A percentile compares a stretch with the other conserved stretches of the same genome.
Evolutionary conservation across 805 yeast species (phyloP).

Genomic region (Cyberlindnera petersonii): DNA sequence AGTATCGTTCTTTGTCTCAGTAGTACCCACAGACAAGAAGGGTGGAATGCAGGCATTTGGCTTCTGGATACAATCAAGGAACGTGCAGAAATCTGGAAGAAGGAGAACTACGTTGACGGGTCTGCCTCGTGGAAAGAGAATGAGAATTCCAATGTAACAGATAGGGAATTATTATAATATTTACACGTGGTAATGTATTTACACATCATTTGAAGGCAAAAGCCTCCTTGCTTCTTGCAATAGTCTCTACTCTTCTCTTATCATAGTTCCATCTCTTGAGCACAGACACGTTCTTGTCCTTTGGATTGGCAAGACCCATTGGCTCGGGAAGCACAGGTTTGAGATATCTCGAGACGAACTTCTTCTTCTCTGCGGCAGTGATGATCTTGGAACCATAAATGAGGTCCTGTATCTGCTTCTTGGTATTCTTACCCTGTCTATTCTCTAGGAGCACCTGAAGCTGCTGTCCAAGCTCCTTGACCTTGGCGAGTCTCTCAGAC

Average conservation of each 20-base stretch:
- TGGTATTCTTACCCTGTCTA: slow-evolving; percentile 28
- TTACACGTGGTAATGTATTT: background rate
- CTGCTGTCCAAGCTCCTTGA: slow-evolving; percentile 23
- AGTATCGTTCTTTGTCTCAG: slow-evolving; percentile 43
- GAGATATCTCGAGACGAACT: slow-evolving; percentile 37
- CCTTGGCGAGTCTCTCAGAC: slow-evolving; percentile 30
- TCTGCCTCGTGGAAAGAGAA: slow-evolving; percentile 41
- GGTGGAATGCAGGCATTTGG: slow-evolving; percentile 44
- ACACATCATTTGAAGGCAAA: slow-evolving; percentile 27
- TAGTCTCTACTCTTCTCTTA: slow-evolving; percentile 45
- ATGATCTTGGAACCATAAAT: slow-evolving; percentile 34
- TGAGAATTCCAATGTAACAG: slow-evolving; percentile 25
- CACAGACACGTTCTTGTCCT: slow-evolving; percentile 46
- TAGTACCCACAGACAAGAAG: slow-evolving; percentile 43
- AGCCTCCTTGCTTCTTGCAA: slow-evolving; percentile 53
- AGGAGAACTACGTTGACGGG: slow-evolving; percentile 42
- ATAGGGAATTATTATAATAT: background rate
- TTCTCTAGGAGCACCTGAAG: slow-evolving; percentile 15
- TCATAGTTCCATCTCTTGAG: slow-evolving; percentile 60
- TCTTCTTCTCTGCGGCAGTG: slow-evolving; percentile 33
- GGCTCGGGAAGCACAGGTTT: slow-evolving; percentile 55
- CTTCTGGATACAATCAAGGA: slow-evolving; percentile 42
- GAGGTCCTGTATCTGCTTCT: slow-evolving; percentile 38
- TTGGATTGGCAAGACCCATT: slow-evolving; percentile 38
- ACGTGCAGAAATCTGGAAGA: slow-evolving; percentile 48